phyloP scores from a whole-genome alignment of 2,329 filamentous ascomycete genomes.

The Penicillium verrucosum region DNA sequence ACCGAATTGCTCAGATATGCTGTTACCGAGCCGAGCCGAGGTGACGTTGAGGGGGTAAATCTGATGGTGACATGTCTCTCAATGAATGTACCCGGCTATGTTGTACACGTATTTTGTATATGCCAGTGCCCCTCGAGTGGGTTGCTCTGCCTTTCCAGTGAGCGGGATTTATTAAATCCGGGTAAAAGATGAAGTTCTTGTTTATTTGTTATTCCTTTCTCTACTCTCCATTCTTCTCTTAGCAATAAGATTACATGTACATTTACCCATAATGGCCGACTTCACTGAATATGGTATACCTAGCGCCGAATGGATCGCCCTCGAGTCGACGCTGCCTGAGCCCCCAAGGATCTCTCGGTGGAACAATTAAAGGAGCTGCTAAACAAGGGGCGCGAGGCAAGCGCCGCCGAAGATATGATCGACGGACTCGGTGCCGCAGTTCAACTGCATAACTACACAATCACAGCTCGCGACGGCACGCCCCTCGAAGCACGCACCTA shows the following conservation, averaged over 20 bases:
- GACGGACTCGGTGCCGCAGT: slow-evolving; percentile 31
- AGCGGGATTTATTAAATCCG: background rate
- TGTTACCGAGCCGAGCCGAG: slow-evolving; percentile 20
- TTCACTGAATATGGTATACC: slow-evolving; percentile 43
- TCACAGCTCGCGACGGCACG: slow-evolving; percentile 47
- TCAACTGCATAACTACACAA: slow-evolving; percentile 34
- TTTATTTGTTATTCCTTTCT: no score
- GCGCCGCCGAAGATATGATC: slow-evolving; percentile 32
- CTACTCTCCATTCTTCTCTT: background rate
- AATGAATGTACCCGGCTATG: background rate
- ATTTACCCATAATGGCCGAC: slow-evolving; percentile 29
- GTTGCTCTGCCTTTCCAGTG: background rate
- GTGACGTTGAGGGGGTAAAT: background rate
- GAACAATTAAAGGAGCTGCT: slow-evolving; percentile 24
- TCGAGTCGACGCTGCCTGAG: slow-evolving; percentile 35
- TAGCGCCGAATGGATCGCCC: slow-evolving; percentile 46
- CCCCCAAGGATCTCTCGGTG: slow-evolving; percentile 18
- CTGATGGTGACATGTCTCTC: background rate
- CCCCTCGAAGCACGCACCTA: slow-evolving; percentile 49
- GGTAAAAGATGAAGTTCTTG: background rate
- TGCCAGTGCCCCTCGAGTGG: background rate
- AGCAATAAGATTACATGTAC: background rate
- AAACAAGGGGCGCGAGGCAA: slow-evolving; percentile 37
- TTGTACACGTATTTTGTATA: background rate
- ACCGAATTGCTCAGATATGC: background rate